These are phyloP conservation scores for Flaveria brownii DNA, from an alignment of 129 eudicot species.

Conservation along the genomic window DNA sequence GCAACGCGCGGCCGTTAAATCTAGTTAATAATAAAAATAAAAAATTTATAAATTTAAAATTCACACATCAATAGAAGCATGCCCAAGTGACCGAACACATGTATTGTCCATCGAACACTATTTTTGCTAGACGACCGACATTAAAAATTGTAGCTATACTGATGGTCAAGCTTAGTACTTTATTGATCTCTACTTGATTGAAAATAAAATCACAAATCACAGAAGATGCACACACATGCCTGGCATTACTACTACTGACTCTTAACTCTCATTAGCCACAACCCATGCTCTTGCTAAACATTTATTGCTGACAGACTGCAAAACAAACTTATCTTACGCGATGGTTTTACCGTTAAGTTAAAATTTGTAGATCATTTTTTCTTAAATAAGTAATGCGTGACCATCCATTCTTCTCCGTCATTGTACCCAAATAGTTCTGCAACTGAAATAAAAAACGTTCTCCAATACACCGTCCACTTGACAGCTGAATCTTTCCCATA, in stretches of 20 bases:
- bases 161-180: background rate
- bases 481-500: slow-evolving; percentile 90
- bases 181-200: background rate
- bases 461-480: slow-evolving; percentile 95
- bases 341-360: background rate
- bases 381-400: slow-evolving; percentile 82
- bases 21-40: no score
- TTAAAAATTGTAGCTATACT: no score
- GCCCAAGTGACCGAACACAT: no score
- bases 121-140: no score
- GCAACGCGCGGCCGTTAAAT: no score
- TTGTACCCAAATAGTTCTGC: slow-evolving; percentile 88
- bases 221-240: background rate
- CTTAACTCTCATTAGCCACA: background rate
- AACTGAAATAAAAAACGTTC: slow-evolving; percentile 88
- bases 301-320: slow-evolving; percentile 11
- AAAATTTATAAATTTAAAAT: no score
- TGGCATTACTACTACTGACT: background rate
- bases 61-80: no score
- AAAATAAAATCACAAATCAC: background rate
- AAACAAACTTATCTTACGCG: background rate
- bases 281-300: background rate
- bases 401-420: slow-evolving; percentile 99
- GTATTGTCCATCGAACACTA: no score
- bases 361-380: slow-evolving; percentile 43